Base-by-base conservation (phyloP, 1,284 basidiomycete species). In the Anthracocystis panici-leucophaei region DNA sequence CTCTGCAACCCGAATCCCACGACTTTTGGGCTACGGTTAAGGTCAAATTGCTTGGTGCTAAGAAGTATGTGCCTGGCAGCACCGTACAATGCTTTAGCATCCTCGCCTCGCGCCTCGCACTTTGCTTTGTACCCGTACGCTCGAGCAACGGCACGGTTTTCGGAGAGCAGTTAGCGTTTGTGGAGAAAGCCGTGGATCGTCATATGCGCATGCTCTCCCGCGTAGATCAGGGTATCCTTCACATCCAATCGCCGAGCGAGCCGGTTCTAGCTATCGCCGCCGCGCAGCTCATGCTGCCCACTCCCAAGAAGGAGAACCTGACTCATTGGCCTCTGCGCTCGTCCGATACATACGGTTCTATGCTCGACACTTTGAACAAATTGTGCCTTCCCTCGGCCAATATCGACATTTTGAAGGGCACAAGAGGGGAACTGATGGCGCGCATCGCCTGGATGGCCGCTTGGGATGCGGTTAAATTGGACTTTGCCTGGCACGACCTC, bases 201-300 rank as follows among this genome's bases (percentile, higher is more conserved):
- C 59, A 69, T 51, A 69, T 69, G 66, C 56, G 60, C 14, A 59
- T 69, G 25, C 21, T 52, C 31, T 31, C 0, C 16, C 35, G 46
- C 3, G 31, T 60, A 6, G n/a, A 38, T 44, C 18, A 58, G 4
- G 51, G 31, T 11, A 25, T 5, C 25, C 25, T 63, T 38, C 11
- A 23, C 20, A n/a, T n/a, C n/a, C n/a, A n/a, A n/a, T 52, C 65
- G 2, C 59, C 51, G 20, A 63, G 59, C 0, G 66, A 68, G 18
- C 66, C 66, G 1, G 52, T 51, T 2, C 55, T 68, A 14, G 66
- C 66, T 14, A 38, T 68, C 20, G 66, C 66, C 9, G 66, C 66
- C 0, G 40, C 41, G 20, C 31, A 41, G 5, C 11, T 55, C 51
- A 60, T 67, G 65, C 45, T 58, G 38, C 12, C 14, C 18, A 35